Evolutionary conservation across 805 yeast genomes (phyloP), one percentile per base, ranked within the genome.

Genomic region (Pichia californica): DNA sequence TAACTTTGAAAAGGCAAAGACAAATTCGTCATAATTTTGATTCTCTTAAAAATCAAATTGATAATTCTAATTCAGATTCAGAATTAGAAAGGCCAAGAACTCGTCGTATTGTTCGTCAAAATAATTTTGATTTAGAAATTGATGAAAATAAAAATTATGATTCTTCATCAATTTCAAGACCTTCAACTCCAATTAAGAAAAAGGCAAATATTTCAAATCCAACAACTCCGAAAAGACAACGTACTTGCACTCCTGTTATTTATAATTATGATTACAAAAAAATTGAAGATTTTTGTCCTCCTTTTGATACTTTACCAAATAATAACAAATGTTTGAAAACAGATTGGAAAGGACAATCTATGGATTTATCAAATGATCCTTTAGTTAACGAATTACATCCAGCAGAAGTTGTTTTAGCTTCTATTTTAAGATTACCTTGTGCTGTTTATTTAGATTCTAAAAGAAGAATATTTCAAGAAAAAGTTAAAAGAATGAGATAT

Each of bases 331-430:
- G 87, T 51, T 70, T 89, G 53, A 83, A 83, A 58, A 85, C 94
- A 29, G 98, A 91, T 62, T 91, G 99, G 99, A 91, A 89, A 67
- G 99, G 98, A 10, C 95, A 88, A 55, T 95, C 97, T 30, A 88
- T 91, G 96, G 94, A 86, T 62, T 73, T 91, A 44, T 71, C 82
- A 15, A 56, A 64, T 27, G 98, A 93, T 63, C 94, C 96, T 18
- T 73, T 86, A 52, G 63, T 74, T 40, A 66, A 67, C 37, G 74
- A 81, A 54, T 71, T 93, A 51, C 97, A 91, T 63, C 97, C 97
- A 0, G 96, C 96, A 5, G 99, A 91, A 65, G 74, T 83, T 14
- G 71, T 75, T 33, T 70, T 91, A 48, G 97, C 98, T 5, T 83
- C 94, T 15, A 83, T 82, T n/a, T 71, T 91, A 57, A 75, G 99